Evolutionary conservation across 2,329 filamentous ascomycete genomes (phyloP), one percentile per base, ranked within the genome.

Genomic region (Trichoderma hamatum): DNA sequence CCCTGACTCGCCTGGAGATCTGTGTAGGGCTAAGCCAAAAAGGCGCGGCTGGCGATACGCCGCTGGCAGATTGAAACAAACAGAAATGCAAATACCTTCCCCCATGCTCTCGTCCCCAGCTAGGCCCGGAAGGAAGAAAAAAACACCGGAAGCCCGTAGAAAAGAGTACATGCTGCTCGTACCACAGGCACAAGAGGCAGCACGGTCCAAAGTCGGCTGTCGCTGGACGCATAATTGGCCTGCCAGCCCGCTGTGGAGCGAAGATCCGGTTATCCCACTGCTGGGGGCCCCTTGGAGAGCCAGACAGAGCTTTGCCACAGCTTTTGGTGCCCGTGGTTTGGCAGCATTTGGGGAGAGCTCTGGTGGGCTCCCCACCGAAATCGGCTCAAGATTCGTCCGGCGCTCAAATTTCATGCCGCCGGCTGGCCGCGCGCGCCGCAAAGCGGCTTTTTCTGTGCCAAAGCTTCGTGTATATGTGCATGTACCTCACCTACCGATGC

Each of bases 361-460:
- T 39, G 46, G n/a, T 30, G 14, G 32, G 26, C 26, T 28, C 30
- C n/a, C 49, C 51, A 60, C 49, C 49, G 49, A 51, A 52, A 19
- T 54, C 66, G 66, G 66, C 21, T 7, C 58, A 68, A 68, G 66
- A 61, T 68, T 68, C 65, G 24, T 39, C 66, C 66, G 56, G 58
- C 66, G 46, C n/a, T 59, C 66, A 46, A 68, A 62, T 56, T 63
- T 68, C 46, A 63, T 55, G 59, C 56, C 66, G 59, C 56, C 65
- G 66, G 49, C 56, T 43, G 59, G 49, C 56, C 51, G 56, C 56
- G 49, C 49, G 39, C 36, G 62, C 62, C 62, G 62, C 62, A 65
- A 13, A 32, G 32, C 11, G 2, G 13, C 19, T 14, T 24, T 24
- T 43, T 43, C 19, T n/a, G 2, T 43, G 39, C 39, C 6, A 43